Evolutionary conservation across 2,329 filamentous ascomycete species (phyloP).

Genomic region (Claviceps humidiphila): DNA sequence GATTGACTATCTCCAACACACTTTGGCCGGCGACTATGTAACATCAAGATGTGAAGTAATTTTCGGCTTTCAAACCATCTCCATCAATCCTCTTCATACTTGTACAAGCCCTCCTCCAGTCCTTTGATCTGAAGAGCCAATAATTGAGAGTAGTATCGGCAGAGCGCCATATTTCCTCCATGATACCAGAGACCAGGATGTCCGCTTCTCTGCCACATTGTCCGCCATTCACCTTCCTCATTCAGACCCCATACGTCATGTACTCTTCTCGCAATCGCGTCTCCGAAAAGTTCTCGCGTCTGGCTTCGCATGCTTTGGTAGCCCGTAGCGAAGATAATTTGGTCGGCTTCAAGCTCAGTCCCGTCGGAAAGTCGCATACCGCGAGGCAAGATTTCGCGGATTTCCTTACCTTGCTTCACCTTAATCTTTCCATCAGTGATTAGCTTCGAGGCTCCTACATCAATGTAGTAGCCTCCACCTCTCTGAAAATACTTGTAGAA

Average conservation of each 20-base stretch:
- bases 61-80: not conserved
- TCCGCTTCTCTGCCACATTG: conserved; percentile 45
- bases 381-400: conserved; percentile 33
- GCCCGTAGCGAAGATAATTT: conserved; percentile 50
- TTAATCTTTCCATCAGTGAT: conserved; percentile 52
- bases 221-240: conserved; percentile 39
- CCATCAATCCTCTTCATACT: conserved; percentile 17
- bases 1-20: too few species aligned
- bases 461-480: conserved; percentile 58
- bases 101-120: conserved; percentile 23
- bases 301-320: conserved; percentile 57
- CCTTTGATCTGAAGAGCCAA: conserved; percentile 41
- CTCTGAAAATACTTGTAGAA: conserved; percentile 51
- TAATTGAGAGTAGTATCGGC: conserved; percentile 44
- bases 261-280: conserved; percentile 43
- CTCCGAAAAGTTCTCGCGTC: conserved; percentile 47
- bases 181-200: conserved; percentile 55
- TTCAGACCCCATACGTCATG: conserved; percentile 51
- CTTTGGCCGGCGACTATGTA: too few species aligned
- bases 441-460: conserved; percentile 49
- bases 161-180: conserved; percentile 50
- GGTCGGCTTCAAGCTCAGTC: conserved; percentile 41
- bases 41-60: too few species aligned
- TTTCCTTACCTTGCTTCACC: conserved; percentile 44
- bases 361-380: conserved; percentile 41